A percentile compares a stretch with the other conserved stretches of the same genome.
phyloP scores from a whole-genome alignment of 2,329 filamentous ascomycete genomes.

The Cadophora luteo-olivacea region DNA sequence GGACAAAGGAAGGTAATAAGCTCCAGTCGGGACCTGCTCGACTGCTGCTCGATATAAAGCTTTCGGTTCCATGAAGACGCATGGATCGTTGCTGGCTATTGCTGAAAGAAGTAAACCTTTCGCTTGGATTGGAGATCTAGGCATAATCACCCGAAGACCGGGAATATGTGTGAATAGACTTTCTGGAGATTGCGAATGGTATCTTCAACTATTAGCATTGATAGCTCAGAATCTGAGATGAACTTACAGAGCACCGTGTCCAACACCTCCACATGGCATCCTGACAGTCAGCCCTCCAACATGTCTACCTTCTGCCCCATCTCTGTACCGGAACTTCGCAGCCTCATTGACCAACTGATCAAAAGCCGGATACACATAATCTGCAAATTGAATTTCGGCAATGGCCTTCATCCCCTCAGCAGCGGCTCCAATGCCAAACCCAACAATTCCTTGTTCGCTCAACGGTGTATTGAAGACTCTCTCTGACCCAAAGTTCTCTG shows the following conservation, averaged over 20 bases:
- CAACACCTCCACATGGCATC: slow-evolving; percentile 76
- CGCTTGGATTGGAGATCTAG: slow-evolving; percentile 72
- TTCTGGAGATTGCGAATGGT: slow-evolving; percentile 77
- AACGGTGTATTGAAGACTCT: slow-evolving; percentile 97
- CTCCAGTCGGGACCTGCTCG: slow-evolving; percentile 73
- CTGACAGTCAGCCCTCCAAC: slow-evolving; percentile 72
- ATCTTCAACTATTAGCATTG: slow-evolving; percentile 47
- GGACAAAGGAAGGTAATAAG: slow-evolving; percentile 70
- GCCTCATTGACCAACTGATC: slow-evolving; percentile 82
- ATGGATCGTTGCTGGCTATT: slow-evolving; percentile 70
- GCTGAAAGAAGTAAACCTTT: slow-evolving; percentile 71
- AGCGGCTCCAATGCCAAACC: slow-evolving; percentile 89
- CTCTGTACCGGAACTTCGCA: slow-evolving; percentile 73
- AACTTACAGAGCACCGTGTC: slow-evolving; percentile 70
- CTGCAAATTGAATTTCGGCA: slow-evolving; percentile 85
- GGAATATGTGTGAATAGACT: slow-evolving; percentile 74
- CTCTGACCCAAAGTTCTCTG: slow-evolving; percentile 84
- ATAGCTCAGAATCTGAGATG: slow-evolving; percentile 29
- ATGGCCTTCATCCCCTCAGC: slow-evolving; percentile 92
- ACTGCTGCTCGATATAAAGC: slow-evolving; percentile 75
- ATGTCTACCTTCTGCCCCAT: slow-evolving; percentile 61
- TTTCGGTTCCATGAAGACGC: slow-evolving; percentile 80
- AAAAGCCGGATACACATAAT: slow-evolving; percentile 79
- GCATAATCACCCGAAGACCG: slow-evolving; percentile 72
- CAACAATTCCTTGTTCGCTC: slow-evolving; percentile 91